Evolutionary conservation across 441 rosid genomes (phyloP), one percentile per base, ranked within the genome.

Genomic region (Theobroma grandiflorum): DNA sequence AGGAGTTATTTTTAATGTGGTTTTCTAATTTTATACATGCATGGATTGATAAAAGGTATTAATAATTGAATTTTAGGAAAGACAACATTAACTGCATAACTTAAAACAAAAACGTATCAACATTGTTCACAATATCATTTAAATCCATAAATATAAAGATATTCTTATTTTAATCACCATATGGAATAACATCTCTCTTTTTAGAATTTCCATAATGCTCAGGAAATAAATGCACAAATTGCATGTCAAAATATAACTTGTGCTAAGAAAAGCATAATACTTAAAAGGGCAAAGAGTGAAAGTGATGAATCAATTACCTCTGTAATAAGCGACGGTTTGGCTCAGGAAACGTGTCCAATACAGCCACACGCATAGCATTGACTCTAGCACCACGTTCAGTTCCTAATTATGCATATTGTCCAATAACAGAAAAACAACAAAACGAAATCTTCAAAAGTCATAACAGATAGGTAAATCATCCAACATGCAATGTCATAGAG

Each of bases 251-350:
- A 74, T 20, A 8, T 61, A 43, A 45, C 18, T 26, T 43, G 69
- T 45, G 45, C 57, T 5, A 75, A 26, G 58, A 75, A 61, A 68
- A 15, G 59, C 18, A 61, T 63, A 69, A 45, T 66, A 37, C 12
- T 67, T 26, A 55, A 47, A 74, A 47, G 37, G 76, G 72, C 62
- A 74, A 78, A 64, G 70, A 47, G 72, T 66, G 65, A 38, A 57
- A 57, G 57, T 58, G 57, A 80, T 63, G 77, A 58, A 71, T 55
- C 37, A 77, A 53, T 71, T 84, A 97, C 99, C 99, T 97, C 79
- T 97, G 96, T 90, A 97, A 83, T 78, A 97, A 86, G 83, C 91
- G 95, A n/a, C 99, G 98, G 79, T 97, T 97, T 83, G 99, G 99
- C 90, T 97, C 99, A 68, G 99, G 99, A 84, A 97, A 97, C 65